phyloP scores from a whole-genome alignment of 2,329 filamentous ascomycete species.

The Monilinia vaccinii-corymbosi region DNA sequence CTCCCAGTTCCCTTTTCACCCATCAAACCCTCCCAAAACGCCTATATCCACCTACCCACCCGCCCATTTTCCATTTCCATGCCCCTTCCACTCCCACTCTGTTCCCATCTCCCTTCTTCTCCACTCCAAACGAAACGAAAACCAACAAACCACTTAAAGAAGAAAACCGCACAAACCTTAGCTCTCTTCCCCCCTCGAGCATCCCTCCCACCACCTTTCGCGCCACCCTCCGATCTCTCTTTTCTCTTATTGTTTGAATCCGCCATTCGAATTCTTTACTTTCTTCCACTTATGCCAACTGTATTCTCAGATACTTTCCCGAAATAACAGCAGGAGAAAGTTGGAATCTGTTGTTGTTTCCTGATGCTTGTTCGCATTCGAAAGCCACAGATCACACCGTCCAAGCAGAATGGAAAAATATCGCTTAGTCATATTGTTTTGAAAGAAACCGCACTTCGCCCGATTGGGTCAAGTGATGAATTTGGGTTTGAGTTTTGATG shows the following conservation, averaged over 20 bases:
- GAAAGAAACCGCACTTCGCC: background rate
- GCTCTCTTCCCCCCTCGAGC: constrained; percentile 12
- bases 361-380: background rate
- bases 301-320: too few relatives aligned
- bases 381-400: background rate
- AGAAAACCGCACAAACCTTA: background rate
- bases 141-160: background rate
- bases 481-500: background rate
- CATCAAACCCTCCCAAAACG: too few relatives aligned
- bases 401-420: constrained; percentile 2
- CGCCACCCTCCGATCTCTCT: constrained; percentile 7
- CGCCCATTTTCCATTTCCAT: too few relatives aligned
- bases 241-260: constrained; percentile 14
- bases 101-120: too few relatives aligned
- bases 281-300: background rate
- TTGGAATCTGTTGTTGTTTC: background rate
- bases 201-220: background rate
- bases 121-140: background rate
- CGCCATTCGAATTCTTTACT: background rate
- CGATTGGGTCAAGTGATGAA: background rate
- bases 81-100: background rate
- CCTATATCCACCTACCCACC: too few relatives aligned
- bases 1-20: background rate
- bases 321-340: too few relatives aligned
- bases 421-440: background rate